Evolutionary conservation across 768 basidiomycete species (phyloP).

Genomic region (Cystofilobasidium macerans): DNA sequence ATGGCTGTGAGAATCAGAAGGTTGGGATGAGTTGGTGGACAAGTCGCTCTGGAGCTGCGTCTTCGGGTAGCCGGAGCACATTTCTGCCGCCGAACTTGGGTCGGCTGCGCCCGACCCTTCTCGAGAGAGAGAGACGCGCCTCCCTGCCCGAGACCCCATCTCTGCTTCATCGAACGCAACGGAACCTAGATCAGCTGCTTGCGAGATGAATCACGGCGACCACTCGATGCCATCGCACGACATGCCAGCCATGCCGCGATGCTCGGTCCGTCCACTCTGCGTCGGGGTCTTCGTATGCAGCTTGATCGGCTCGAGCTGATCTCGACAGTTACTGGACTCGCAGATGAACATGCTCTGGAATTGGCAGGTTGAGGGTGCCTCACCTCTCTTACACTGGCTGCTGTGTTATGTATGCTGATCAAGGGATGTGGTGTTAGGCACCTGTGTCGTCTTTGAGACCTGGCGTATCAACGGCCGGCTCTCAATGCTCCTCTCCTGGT

Average conservation of each 20-base stretch:
- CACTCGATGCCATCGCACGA: constrained; percentile 6
- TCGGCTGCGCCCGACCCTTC: no score
- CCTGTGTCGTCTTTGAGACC: constrained; percentile 16
- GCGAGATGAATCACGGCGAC: constrained; percentile 22
- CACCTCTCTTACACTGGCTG: neutral
- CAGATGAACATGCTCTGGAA: constrained; percentile 25
- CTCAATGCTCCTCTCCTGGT: constrained; percentile 20
- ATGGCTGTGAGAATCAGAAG: constrained; percentile 4
- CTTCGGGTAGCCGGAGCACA: no score
- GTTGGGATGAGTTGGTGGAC: no score
- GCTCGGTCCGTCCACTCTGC: constrained; percentile 4
- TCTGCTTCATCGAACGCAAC: no score
- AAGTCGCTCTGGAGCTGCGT: no score
- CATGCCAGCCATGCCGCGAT: constrained; percentile 6
- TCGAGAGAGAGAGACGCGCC: no score
- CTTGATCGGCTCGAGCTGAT: neutral
- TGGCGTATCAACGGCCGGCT: constrained; percentile 6
- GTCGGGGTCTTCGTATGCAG: neutral
- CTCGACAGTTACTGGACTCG: neutral
- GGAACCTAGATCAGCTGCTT: no score
- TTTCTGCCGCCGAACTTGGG: no score
- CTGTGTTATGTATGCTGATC: neutral
- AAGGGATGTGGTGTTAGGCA: neutral
- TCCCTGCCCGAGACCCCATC: no score
- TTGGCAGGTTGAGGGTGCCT: constrained; percentile 20